Conservation (phyloP, 768 basidiomycete species). For the Crassisporium funariophilum region DNA sequence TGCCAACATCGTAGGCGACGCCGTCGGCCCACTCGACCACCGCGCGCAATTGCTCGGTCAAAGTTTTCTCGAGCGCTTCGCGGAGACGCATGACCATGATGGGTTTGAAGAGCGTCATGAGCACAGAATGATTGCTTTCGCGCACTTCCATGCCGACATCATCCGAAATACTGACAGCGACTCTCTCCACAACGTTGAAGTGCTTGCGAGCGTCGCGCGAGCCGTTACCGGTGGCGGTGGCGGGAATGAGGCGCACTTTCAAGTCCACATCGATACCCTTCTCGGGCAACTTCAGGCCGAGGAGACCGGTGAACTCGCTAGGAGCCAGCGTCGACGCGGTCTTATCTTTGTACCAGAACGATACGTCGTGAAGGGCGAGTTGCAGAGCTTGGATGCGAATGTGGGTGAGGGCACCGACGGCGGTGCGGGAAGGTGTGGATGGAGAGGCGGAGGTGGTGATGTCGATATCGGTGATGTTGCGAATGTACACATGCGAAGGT, state of each 20-base stretch:
- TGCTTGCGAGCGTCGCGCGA: constrained; percentile 46
- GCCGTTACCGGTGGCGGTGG: constrained; percentile 58
- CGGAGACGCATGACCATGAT: constrained; percentile 57
- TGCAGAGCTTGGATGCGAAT: constrained; percentile 67
- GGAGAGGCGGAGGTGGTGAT: constrained; percentile 46
- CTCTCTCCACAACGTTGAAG: constrained; percentile 61
- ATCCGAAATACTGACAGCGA: constrained; percentile 56
- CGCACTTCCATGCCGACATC: constrained; percentile 56
- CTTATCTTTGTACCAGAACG: constrained; percentile 76
- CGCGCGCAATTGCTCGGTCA: constrained; percentile 56
- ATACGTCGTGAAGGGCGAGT: constrained; percentile 62
- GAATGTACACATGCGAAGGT: constrained; percentile 71
- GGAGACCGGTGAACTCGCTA: constrained; percentile 59
- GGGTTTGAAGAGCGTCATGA: constrained; percentile 65
- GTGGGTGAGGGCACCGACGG: constrained; percentile 66
- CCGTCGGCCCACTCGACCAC: constrained; percentile 56
- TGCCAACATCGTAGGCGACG: constrained; percentile 59
- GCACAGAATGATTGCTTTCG: constrained; percentile 64
- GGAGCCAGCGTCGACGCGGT: constrained; percentile 50
- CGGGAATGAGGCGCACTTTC: constrained; percentile 64
- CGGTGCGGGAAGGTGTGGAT: constrained; percentile 40
- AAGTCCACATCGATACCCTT: constrained; percentile 72
- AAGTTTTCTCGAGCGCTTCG: constrained; percentile 58
- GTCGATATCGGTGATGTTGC: constrained; percentile 62
- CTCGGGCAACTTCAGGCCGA: constrained; percentile 62